Evolutionary conservation across 208 protist genomes (phyloP).

Genomic region (Leishmania guyanensis): DNA sequence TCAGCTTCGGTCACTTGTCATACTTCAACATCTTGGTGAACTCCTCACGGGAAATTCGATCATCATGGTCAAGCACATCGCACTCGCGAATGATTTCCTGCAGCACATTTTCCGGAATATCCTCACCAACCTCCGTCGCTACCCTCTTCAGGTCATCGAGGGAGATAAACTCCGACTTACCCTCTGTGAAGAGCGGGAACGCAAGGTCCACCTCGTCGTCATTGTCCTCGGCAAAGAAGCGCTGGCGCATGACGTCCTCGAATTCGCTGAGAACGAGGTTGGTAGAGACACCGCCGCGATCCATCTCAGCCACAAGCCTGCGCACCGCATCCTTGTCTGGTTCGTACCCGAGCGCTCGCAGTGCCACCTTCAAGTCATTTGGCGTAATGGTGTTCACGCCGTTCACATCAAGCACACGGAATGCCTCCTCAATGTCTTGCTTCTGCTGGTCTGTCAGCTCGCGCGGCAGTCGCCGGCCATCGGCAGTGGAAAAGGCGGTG

Average conservation of each 20-base stretch:
- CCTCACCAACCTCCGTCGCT: slow-evolving; percentile 94
- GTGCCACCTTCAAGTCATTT: slow-evolving; percentile 93
- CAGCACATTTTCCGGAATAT: slow-evolving; percentile 96
- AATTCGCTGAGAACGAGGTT: slow-evolving; percentile 92
- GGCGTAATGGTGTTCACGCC: slow-evolving; percentile 93
- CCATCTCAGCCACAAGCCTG: slow-evolving; percentile 92
- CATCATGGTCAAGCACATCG: slow-evolving; percentile 94
- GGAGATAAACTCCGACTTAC: slow-evolving; percentile 94
- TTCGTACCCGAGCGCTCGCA: slow-evolving; percentile 95
- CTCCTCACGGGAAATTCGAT: slow-evolving; percentile 93
- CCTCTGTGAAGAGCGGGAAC: slow-evolving; percentile 95
- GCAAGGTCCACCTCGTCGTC: slow-evolving; percentile 92
- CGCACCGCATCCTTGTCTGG: slow-evolving; percentile 93
- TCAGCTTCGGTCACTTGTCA: slow-evolving; percentile 25
- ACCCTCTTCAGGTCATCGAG: slow-evolving; percentile 97
- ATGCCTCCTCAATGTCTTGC: slow-evolving; percentile 94
- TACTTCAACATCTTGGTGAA: slow-evolving; percentile 94
- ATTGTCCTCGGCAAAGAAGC: slow-evolving; percentile 90
- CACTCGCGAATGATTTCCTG: slow-evolving; percentile 95
- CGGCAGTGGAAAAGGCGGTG: slow-evolving; percentile 49
- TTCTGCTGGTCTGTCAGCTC: slow-evolving; percentile 89
- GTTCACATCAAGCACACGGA: slow-evolving; percentile 96
- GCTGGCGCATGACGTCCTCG: slow-evolving; percentile 90
- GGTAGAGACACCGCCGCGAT: slow-evolving; percentile 89
- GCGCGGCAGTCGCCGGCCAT: slow-evolving; percentile 64